Evolutionary conservation across 2,329 filamentous ascomycete species (phyloP), one percentile per base, ranked within the genome.

Genomic region (Albifimbria verrucaria): DNA sequence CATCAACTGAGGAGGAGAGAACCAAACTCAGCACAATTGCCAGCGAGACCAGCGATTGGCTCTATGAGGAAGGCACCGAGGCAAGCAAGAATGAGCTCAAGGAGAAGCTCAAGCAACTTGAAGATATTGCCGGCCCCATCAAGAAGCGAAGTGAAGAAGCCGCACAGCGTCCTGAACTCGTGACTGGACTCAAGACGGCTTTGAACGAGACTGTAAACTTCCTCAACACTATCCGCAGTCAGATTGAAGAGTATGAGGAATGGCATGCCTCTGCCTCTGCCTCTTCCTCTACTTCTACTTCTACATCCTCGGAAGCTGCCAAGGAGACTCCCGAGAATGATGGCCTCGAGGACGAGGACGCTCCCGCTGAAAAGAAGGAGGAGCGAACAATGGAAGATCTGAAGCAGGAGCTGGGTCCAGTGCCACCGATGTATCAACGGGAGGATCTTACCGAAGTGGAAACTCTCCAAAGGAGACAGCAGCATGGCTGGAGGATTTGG

Each of bases 51-150:
- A 89, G 89, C 62, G 92, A 96, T 11, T 99, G 94, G 93, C 84
- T 99, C 55, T 94, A 96, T 67, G 89, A 83, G 17, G 92, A 92
- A 46, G 91, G 93, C 52, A 80, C 82, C 17, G 86, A 92, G 48
- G 92, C 94, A 4, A 78, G 82, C 32, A 86, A 86, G 53, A 84
- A 89, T 3, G 85, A 87, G 47, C 81, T 99, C 63, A 89, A 87
- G 68, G 79, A 82, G 52, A 90, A 87, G 67, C 81, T 95, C 48
- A 87, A 90, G 69, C 82, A 82, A 44, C 82, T 99, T 48, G 87
- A 90, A 66, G 82, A 85, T 50, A 82, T 97, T 46, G 89, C 92
- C 50, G 77, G 83, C 26, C 93, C 92, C 2, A 85, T 96, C 23
- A 80, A 91, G 60, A 85, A 81, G 65, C 84, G 94, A 54, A 85